phyloP scores from a whole-genome alignment of 495 filamentous ascomycete genomes.

The Neurospora intermedia region DNA sequence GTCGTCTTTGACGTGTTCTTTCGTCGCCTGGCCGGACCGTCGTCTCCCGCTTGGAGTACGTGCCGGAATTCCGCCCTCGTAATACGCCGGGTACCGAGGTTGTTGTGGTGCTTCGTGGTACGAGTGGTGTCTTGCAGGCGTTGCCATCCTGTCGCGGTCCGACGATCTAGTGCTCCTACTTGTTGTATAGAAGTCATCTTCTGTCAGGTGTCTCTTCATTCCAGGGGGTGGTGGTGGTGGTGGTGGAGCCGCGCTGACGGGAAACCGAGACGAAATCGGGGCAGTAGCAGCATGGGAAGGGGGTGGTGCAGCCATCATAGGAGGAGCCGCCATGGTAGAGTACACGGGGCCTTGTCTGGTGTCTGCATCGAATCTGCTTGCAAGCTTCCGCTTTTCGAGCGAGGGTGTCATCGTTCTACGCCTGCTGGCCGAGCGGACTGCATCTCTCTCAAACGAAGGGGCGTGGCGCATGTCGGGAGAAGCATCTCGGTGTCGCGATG shows the following conservation, averaged over 20 bases:
- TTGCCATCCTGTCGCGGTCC: constrained; percentile 2
- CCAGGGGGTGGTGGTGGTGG: neutral
- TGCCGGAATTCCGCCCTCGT: constrained; percentile 3
- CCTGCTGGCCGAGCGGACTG: neutral
- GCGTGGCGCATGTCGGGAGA: constrained; percentile 13
- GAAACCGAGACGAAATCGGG: neutral
- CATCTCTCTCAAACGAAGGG: constrained; percentile 32
- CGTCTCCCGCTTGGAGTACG: constrained; percentile 18
- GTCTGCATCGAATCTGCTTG: constrained; percentile 34
- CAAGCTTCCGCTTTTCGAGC: constrained; percentile 10
- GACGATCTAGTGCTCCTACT: neutral
- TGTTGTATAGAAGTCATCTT: neutral
- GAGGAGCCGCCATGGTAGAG: constrained; percentile 6
- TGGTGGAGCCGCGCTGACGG: neutral
- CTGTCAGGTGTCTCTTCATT: neutral
- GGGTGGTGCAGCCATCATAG: constrained; percentile 11
- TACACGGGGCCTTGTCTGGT: constrained; percentile 13
- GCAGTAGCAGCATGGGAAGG: constrained; percentile 15
- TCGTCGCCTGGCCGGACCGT: constrained; percentile 13
- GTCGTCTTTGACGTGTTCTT: constrained; percentile 19
- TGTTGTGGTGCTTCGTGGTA: neutral
- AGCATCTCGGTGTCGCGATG: constrained; percentile 1
- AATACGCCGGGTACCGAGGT: neutral
- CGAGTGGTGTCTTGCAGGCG: constrained; percentile 3
- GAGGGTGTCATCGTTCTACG: neutral